phyloP scores from a whole-genome alignment of 2,329 filamentous ascomycete species.

The Amauroascus niger region DNA sequence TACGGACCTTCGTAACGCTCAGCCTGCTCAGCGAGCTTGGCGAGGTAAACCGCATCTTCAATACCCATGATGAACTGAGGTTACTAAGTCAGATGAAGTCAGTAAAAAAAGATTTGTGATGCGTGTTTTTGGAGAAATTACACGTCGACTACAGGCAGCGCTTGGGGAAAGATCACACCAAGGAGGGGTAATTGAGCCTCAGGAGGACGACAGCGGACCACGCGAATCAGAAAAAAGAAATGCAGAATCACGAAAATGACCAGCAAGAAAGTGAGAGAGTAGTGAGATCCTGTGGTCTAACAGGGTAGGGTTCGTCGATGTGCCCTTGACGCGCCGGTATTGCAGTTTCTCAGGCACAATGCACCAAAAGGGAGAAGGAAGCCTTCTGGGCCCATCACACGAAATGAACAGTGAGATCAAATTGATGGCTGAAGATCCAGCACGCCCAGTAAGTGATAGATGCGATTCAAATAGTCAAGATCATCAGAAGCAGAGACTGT shows the following conservation, averaged over 20 bases:
- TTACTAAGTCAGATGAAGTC: slow-evolving; percentile 3
- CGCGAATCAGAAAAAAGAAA: neutral
- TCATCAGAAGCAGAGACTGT: neutral
- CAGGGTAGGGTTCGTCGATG: neutral
- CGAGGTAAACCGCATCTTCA: slow-evolving; percentile 98
- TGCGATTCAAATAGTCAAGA: neutral
- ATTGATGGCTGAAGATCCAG: neutral
- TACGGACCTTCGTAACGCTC: slow-evolving; percentile 98
- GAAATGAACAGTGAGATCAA: neutral
- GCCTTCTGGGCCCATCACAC: neutral
- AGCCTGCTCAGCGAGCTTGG: slow-evolving; percentile 99
- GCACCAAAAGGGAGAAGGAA: neutral
- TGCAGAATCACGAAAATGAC: neutral
- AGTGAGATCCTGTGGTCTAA: neutral
- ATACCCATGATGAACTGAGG: slow-evolving; percentile 75
- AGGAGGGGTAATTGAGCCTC: slow-evolving; percentile 9
- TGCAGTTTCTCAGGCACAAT: neutral
- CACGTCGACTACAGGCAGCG: neutral
- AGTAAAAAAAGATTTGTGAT: neutral
- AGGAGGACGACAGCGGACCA: neutral
- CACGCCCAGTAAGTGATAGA: slow-evolving; percentile 1
- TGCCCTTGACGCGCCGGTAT: neutral
- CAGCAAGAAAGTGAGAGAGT: neutral
- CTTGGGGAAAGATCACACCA: neutral
- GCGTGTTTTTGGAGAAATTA: neutral